Base-by-base conservation (phyloP, 2,329 filamentous ascomycete genomes). In the Ramularia collo-cygni region DNA sequence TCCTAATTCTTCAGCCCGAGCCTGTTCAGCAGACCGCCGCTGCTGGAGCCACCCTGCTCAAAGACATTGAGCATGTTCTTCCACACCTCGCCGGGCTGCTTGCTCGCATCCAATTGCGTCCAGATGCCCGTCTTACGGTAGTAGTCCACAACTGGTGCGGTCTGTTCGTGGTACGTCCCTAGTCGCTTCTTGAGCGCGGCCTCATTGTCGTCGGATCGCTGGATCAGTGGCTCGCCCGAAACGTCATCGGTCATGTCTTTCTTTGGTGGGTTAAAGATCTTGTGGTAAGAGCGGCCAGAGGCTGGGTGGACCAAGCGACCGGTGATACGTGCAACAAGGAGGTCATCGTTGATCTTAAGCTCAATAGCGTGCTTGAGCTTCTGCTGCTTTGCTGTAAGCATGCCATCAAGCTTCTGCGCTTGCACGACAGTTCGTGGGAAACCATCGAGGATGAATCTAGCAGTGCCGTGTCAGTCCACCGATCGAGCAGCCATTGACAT, bases 111-210 rank as follows among this genome's bases (percentile, higher is more conserved):
- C 58, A 98, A 79, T 48, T 84, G 83, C 67, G 83, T 83, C 92
- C 92, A 98, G 74, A 98, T 95, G 55, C 89, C 89, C 35, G 85
- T 94, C 70, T 88, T 87, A 71, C 93, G 85, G 79, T 98, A 98
- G 76, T 98, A 98, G 43, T 80, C 76, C 48, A 95, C 89, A 35
- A 98, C 92, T 14, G 92, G 92, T 31, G 79, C 70, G 24, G 92
- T 98, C 78, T 98, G 92, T 53, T 79, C 73, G 72, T 98, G 92
- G 70, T 98, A 98, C 44, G 90, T 95, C 28, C 73, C 74, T 44
- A 98, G 76, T 49, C 92, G 84, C 81, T 95, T 98, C 78, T 88
- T 90, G 51, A 98, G 78, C 31, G 92, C 87, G 7, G 89, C 90
- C 55, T 85, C 89, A 66, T 96, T 98, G 74, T 98, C 92, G 65